Conservation (phyloP, 164 flowering plant species). For the Magnolia officinalis region DNA sequence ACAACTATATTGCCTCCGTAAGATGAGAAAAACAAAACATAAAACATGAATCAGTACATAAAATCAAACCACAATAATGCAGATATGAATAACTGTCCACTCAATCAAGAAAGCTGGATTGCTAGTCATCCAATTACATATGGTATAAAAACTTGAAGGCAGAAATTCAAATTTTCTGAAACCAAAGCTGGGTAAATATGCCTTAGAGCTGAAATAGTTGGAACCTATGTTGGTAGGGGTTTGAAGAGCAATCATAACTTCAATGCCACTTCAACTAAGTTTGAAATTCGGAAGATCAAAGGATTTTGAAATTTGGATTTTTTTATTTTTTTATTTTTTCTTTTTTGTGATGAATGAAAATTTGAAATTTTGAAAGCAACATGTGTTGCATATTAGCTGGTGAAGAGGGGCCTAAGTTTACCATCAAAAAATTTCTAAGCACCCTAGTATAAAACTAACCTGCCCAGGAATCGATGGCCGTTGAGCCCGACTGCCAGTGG, state of each 20-base stretch:
- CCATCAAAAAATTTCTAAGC: neutral
- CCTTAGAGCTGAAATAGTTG: neutral
- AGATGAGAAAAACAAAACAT: neutral
- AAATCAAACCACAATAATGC: too few relatives aligned
- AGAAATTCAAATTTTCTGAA: neutral
- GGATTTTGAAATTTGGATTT: neutral
- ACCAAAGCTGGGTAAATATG: neutral
- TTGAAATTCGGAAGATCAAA: neutral
- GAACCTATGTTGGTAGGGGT: neutral
- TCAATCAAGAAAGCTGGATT: neutral
- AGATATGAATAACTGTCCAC: neutral
- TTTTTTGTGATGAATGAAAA: too few relatives aligned
- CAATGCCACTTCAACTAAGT: neutral
- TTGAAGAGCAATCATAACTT: neutral
- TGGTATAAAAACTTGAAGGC: neutral
- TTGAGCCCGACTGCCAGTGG: slow-evolving; percentile 92
- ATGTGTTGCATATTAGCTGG: neutral
- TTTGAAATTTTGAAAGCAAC: neutral
- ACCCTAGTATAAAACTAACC: slow-evolving; percentile 26
- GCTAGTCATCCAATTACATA: neutral
- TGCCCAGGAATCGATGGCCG: slow-evolving; percentile 75
- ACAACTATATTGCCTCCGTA: neutral
- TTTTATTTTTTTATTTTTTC: too few relatives aligned
- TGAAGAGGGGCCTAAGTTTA: neutral
- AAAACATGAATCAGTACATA: neutral